Base-by-base conservation (phyloP, 2,329 filamentous ascomycete species). In the Myotisia sp. region DNA sequence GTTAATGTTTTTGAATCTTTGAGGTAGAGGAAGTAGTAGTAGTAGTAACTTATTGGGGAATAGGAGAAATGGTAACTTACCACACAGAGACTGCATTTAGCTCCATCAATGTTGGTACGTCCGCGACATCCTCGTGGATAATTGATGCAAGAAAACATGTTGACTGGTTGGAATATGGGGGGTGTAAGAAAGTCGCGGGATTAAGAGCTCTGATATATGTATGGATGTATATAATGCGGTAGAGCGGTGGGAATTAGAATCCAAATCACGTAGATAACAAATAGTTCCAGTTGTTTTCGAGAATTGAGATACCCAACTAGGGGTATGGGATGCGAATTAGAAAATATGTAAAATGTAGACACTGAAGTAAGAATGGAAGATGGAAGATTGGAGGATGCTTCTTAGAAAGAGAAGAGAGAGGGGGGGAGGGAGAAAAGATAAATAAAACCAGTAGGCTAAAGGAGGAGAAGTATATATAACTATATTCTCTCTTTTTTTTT, bases 141-240 rank as follows among this genome's bases (percentile, higher is more conserved):
- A 43, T 64, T 64, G 37, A 53, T 53, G 50, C 61, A 64, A 19
- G 61, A 64, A 51, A 55, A 64, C 61, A 64, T 64, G 36, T 27
- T 52, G 18, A 26, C 14, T 14, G 28, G 32, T 6, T 19, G n/a
- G 14, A 18, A 33, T 9, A n/a, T 18, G 24, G 28, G 12, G 18
- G 18, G 21, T 13, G 8, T 29, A 7, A 12, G 8, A n/a, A 6
- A 8, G 18, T 34, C 17, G 24, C 4, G 10, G 24, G 12, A n/a
- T 22, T 19, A 4, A 17, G 23, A 29, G 24, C 3, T 21, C 14
- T 35, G 17, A 26, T 24, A 29, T 18, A 18, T 35, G 18, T 22
- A 12, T 29, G 17, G 14, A 19, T 6, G 24, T 9, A 21, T 12
- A 23, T 6, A 21, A 7, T 22, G 16, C 18, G 13, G 10, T 10